Conservation (phyloP, 106 monocot genomes). For the Phalaenopsis equestris region DNA sequence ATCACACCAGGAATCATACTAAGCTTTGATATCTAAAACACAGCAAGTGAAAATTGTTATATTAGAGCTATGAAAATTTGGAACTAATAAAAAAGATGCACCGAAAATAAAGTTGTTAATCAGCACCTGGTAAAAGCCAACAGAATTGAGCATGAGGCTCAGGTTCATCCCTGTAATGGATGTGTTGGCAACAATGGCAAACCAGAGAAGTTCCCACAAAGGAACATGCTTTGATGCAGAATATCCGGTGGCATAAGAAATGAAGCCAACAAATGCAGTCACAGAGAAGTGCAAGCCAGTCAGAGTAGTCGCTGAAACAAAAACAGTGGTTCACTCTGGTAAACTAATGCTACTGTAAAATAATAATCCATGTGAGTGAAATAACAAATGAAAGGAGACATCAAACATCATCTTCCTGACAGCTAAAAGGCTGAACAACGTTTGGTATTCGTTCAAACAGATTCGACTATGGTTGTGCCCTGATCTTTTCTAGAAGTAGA, state of each 20-base stretch:
- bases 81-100: not conserved
- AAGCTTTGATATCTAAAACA: slow-evolving; percentile 70
- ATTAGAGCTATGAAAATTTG: not conserved
- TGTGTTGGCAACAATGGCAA: slow-evolving; percentile 76
- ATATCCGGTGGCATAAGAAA: slow-evolving; percentile 60
- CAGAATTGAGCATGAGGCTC: slow-evolving; percentile 92
- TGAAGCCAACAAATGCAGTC: slow-evolving; percentile 61
- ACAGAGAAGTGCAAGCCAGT: slow-evolving; percentile 87
- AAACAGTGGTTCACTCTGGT: too few species aligned
- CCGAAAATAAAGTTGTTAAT: not conserved
- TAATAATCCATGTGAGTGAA: not conserved
- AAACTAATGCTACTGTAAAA: not conserved
- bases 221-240: slow-evolving; percentile 80
- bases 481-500: too few species aligned
- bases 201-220: slow-evolving; percentile 89
- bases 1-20: slow-evolving; percentile 95
- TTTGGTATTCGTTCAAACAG: not conserved
- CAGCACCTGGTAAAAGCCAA: slow-evolving; percentile 90
- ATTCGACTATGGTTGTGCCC: not conserved
- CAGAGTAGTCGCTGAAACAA: slow-evolving; percentile 55
- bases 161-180: slow-evolving; percentile 94
- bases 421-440: not conserved
- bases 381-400: not conserved
- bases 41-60: not conserved
- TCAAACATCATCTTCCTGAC: not conserved